Evolutionary conservation across 495 filamentous ascomycete genomes (phyloP).

Genomic region (Penicillium tannophilum): DNA sequence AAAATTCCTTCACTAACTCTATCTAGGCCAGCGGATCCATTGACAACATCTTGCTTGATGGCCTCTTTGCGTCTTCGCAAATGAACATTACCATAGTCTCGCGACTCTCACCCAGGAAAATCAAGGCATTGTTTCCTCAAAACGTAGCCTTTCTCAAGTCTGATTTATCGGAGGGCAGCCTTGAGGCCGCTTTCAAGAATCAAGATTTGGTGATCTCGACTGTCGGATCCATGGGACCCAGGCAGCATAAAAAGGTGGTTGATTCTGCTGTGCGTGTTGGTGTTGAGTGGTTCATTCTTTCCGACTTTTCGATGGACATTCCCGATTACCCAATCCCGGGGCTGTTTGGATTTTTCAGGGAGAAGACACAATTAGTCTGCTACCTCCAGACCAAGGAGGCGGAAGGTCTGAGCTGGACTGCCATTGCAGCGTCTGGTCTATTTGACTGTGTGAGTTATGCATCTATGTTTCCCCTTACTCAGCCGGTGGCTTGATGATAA

Average conservation of each 20-base stretch:
- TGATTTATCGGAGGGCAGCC: conserved; percentile 61
- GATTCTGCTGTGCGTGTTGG: conserved; percentile 62
- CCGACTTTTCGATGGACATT: conserved; percentile 33
- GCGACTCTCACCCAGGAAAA: conserved; percentile 4
- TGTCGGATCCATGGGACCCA: conserved; percentile 35
- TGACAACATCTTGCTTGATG: conserved; percentile 11
- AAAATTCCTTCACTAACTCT: too few species aligned
- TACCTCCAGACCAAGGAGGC: conserved; percentile 48
- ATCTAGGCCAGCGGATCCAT: conserved; percentile 15
- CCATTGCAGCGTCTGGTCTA: conserved; percentile 49
- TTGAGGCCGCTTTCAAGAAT: conserved; percentile 44
- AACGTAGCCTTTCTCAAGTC: conserved; percentile 51
- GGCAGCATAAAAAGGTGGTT: conserved; percentile 51
- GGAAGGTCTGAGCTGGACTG: conserved; percentile 49
- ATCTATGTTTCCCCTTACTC: not conserved
- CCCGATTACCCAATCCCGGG: conserved; percentile 34
- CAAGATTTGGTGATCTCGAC: conserved; percentile 51
- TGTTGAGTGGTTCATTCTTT: conserved; percentile 39
- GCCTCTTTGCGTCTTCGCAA: conserved; percentile 2
- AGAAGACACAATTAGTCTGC: conserved; percentile 46
- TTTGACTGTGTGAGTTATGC: conserved; percentile 49
- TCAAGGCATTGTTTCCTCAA: conserved; percentile 22
- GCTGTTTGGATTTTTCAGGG: conserved; percentile 45
- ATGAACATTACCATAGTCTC: conserved; percentile 11
- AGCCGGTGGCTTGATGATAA: not conserved